These are phyloP conservation scores for Parmelia sp. DNA, from an alignment of 495 filamentous ascomycete species.

Conservation along the genomic window DNA sequence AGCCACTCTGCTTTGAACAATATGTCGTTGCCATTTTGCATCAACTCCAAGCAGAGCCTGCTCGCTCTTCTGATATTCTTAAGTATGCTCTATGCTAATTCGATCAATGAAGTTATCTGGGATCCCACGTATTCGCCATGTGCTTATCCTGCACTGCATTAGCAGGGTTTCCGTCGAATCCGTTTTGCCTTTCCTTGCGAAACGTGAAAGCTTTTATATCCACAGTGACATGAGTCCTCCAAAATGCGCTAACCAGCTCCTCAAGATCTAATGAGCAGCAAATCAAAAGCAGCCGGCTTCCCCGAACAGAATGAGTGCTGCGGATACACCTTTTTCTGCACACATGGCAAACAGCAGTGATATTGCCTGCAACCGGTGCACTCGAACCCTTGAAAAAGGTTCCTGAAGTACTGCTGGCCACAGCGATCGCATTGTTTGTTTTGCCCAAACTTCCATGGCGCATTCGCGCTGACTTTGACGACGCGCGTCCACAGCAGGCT, in stretches of 20 bases:
- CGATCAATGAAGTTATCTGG: too few species aligned
- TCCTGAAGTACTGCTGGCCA: background rate
- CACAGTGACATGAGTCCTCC: background rate
- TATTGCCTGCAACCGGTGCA: slow-evolving; percentile 1
- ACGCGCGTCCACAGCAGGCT: background rate
- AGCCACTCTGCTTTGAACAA: too few species aligned
- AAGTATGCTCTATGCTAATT: too few species aligned
- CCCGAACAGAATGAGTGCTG: background rate
- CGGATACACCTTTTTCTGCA: background rate
- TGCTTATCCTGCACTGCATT: too few species aligned
- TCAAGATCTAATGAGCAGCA: background rate
- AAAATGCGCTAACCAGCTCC: background rate
- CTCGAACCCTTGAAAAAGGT: slow-evolving; percentile 3
- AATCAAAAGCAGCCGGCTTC: background rate
- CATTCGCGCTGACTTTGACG: background rate
- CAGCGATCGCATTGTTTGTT: slow-evolving; percentile 7
- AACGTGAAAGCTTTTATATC: background rate
- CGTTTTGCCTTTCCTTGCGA: background rate
- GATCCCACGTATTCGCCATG: too few species aligned
- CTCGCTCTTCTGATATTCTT: too few species aligned
- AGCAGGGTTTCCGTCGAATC: background rate
- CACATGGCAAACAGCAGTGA: slow-evolving; percentile 8
- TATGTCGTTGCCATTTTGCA: too few species aligned
- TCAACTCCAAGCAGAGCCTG: background rate
- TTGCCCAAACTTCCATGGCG: too few species aligned